Evolutionary conservation across 1,284 basidiomycete genomes (phyloP), one percentile per base, ranked within the genome.

Genomic region (Puccinia polysora): DNA sequence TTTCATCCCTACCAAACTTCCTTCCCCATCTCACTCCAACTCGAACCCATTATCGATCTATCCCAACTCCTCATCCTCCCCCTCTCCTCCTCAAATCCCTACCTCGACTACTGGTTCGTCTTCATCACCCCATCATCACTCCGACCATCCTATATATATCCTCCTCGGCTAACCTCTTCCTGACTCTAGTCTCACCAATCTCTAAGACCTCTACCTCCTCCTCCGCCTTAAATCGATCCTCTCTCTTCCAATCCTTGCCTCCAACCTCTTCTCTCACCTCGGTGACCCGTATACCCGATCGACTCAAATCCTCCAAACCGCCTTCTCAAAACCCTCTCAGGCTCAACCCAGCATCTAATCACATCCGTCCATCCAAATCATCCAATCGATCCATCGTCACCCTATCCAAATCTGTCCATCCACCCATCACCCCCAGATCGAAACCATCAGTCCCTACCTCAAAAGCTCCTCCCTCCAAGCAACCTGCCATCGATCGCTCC

Each of bases 11-110:
- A n/a, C n/a, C n/a, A n/a, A n/a, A n/a, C n/a, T n/a, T n/a, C n/a
- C n/a, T n/a, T n/a, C n/a, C n/a, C n/a, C n/a, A n/a, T n/a, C n/a
- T n/a, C n/a, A n/a, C n/a, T n/a, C n/a, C n/a, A n/a, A n/a, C n/a
- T n/a, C n/a, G n/a, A 62, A 62, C 36, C 38, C 59, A 47, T 23
- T 62, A 25, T 62, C 59, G 20, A 40, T 62, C 43, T 25, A 43
- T 14, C 18, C 59, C 4, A 47, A 62, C 6, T 25, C 20, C 6
- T 32, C 55, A 43, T 43, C 6, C 5, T 20, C 12, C n/a, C 36
- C 23, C 18, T 23, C 59, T 47, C 59, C 10, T 47, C 14, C 59
- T 32, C 43, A 62, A 18, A 62, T 62, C 36, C 38, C 40, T 2
- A 7, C 4, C 18, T 30, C 59, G 32, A 62, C 32, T 32, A 62